Conservation (phyloP, 352 stramenopile species). For the Globisporangium nagaii region DNA sequence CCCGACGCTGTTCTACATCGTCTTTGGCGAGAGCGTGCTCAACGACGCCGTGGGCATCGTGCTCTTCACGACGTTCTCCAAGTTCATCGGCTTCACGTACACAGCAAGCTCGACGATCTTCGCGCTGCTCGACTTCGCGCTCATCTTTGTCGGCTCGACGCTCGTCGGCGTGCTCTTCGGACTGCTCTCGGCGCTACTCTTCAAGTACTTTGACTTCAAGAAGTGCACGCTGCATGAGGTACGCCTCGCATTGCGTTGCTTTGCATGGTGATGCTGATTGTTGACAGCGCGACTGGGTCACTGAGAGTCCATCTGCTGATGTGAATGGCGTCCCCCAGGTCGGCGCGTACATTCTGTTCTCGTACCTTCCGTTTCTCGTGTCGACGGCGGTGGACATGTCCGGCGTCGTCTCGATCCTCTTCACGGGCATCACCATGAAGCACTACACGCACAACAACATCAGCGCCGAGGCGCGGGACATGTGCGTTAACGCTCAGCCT, state of each 20-base stretch:
- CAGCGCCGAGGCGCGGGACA: constrained; percentile 57
- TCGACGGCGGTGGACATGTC: constrained; percentile 73
- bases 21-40: constrained; percentile 93
- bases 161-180: constrained; percentile 85
- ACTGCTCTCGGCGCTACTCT: constrained; percentile 76
- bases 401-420: constrained; percentile 93
- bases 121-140: constrained; percentile 85
- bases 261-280: background rate
- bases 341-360: constrained; percentile 83
- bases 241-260: background rate
- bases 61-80: constrained; percentile 89
- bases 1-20: constrained; percentile 91
- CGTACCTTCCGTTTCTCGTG: constrained; percentile 77
- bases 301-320: too few relatives aligned
- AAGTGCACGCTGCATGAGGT: constrained; percentile 85
- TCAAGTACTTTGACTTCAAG: constrained; percentile 89
- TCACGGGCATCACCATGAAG: constrained; percentile 89
- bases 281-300: background rate
- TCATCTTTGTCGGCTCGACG: constrained; percentile 88
- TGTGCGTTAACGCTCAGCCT: constrained; percentile 28
- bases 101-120: constrained; percentile 66
- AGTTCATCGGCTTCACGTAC: constrained; percentile 89
- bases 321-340: constrained; percentile 2
- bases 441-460: constrained; percentile 88
- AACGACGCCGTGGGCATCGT: constrained; percentile 93